phyloP scores from a whole-genome alignment of 2,329 filamentous ascomycete genomes.

The Mariannaea sp. region DNA sequence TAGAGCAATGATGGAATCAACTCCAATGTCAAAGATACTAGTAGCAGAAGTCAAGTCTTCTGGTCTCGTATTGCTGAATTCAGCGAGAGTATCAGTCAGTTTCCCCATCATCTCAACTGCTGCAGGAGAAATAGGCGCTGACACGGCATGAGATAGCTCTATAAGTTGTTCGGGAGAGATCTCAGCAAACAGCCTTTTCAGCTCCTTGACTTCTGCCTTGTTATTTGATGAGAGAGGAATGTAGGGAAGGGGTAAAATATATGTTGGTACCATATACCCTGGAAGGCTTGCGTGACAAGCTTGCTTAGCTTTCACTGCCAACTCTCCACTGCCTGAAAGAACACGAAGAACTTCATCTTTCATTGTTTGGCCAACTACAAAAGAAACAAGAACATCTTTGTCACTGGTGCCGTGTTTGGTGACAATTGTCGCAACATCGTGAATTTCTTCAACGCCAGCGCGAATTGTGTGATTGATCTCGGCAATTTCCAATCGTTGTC shows the following conservation, averaged over 20 bases:
- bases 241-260: slow-evolving; percentile 71
- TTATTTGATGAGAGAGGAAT: slow-evolving; percentile 89
- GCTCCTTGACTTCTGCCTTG: slow-evolving; percentile 76
- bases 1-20: slow-evolving; percentile 87
- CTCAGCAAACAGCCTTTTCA: slow-evolving; percentile 68
- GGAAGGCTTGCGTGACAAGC: slow-evolving; percentile 75
- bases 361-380: slow-evolving; percentile 52
- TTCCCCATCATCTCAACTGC: slow-evolving; percentile 47
- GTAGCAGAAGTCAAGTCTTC: slow-evolving; percentile 56
- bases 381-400: slow-evolving; percentile 84
- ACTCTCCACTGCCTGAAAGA: slow-evolving; percentile 39
- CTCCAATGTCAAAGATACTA: slow-evolving; percentile 82
- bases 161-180: slow-evolving; percentile 67
- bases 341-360: slow-evolving; percentile 26
- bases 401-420: slow-evolving; percentile 69
- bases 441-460: slow-evolving; percentile 58
- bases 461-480: slow-evolving; percentile 89
- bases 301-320: slow-evolving; percentile 56
- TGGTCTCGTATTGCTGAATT: slow-evolving; percentile 53
- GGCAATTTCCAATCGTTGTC: slow-evolving; percentile 85
- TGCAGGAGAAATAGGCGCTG: slow-evolving; percentile 37
- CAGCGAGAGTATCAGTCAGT: slow-evolving; percentile 59
- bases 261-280: slow-evolving; percentile 89
- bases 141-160: slow-evolving; percentile 48
- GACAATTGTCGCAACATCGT: slow-evolving; percentile 78